Evolutionary conservation across 1,284 basidiomycete species (phyloP).

Genomic region (Puccinia horiana): DNA sequence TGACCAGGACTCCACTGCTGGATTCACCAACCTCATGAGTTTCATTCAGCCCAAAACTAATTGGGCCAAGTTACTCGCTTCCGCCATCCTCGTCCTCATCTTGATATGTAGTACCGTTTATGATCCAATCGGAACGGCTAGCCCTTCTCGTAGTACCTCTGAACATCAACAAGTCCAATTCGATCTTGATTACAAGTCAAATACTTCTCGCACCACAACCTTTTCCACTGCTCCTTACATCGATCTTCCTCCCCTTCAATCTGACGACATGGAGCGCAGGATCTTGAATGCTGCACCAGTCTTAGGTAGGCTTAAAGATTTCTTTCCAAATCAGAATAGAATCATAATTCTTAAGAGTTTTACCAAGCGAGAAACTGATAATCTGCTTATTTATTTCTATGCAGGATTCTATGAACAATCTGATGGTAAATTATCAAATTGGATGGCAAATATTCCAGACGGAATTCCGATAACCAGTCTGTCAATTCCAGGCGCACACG

Average conservation of each 20-base stretch:
- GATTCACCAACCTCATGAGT: background rate
- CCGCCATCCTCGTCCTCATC: background rate
- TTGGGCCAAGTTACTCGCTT: background rate
- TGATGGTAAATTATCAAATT: slow-evolving; percentile 36
- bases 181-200: background rate
- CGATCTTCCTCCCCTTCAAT: background rate
- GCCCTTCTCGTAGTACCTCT: background rate
- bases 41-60: background rate
- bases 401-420: slow-evolving; percentile 41
- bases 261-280: background rate
- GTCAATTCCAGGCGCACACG: slow-evolving; percentile 53
- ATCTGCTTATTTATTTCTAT: background rate
- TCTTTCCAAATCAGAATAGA: background rate
- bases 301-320: background rate
- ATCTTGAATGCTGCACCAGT: slow-evolving; percentile 29
- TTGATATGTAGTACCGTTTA: background rate
- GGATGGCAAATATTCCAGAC: slow-evolving; percentile 52
- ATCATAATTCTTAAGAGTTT: too few species aligned
- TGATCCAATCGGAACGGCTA: background rate
- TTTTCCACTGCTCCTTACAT: background rate
- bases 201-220: background rate
- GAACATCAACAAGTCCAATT: background rate
- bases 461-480: slow-evolving; percentile 48
- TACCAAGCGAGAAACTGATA: background rate
- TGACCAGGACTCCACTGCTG: too few species aligned